These are phyloP conservation scores for Ilex asprella DNA, from an alignment of 257 asterid species.

Conservation along the genomic window DNA sequence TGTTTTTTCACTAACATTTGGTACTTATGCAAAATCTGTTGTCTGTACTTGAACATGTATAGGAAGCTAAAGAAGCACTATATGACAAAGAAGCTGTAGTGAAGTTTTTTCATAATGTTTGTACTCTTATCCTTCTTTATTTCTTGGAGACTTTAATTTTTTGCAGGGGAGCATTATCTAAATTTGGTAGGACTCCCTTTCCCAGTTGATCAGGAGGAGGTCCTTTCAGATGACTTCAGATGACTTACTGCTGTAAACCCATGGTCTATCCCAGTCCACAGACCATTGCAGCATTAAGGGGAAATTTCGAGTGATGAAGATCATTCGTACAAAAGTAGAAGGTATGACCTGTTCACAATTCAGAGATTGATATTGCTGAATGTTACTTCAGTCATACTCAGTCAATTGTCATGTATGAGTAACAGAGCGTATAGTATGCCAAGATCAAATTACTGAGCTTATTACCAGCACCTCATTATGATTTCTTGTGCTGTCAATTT, in stretches of 20 bases:
- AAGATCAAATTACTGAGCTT: no score
- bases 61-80: conserved; percentile 70
- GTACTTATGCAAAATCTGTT: no score
- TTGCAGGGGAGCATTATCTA: conserved; percentile 14
- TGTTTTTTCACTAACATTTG: no score
- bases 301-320: conserved; percentile 79
- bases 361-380: not conserved
- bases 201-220: conserved; percentile 90
- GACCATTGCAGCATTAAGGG: conserved; percentile 43
- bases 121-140: conserved; percentile 19
- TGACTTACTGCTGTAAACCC: conserved; percentile 66
- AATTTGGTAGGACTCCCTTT: conserved; percentile 6
- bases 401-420: no score
- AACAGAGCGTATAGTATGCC: no score
- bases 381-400: no score
- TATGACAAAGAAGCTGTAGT: conserved; percentile 85
- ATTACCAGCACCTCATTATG: no score
- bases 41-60: no score
- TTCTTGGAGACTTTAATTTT: not conserved
- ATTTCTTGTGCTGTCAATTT: no score
- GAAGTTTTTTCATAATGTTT: conserved; percentile 78
- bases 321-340: conserved; percentile 46
- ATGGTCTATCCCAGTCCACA: conserved; percentile 49
- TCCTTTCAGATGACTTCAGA: conserved; percentile 98
- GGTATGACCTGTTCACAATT: conserved; percentile 25